phyloP scores from a whole-genome alignment of 345 rosid genomes.

The Gossypium stocksii region DNA sequence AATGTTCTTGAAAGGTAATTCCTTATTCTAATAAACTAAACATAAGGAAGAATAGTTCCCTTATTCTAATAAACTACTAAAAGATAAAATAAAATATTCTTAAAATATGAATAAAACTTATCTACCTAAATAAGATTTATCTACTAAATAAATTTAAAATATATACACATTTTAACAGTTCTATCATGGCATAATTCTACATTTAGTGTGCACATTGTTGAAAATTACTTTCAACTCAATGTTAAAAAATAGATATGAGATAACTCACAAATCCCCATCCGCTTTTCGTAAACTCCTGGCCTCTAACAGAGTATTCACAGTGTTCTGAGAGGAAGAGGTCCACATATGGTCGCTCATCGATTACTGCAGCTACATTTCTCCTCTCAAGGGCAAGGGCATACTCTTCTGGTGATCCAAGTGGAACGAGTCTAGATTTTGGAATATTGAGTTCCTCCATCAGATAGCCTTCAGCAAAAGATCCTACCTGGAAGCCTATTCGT shows the following conservation, averaged over 20 bases:
- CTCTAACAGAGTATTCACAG: slow-evolving; percentile 70
- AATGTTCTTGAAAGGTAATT: too few relatives aligned
- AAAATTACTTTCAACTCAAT: neutral
- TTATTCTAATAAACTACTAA: too few relatives aligned
- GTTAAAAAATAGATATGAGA: slow-evolving; percentile 11
- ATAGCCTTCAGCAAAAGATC: slow-evolving; percentile 80
- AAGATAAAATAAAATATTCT: too few relatives aligned
- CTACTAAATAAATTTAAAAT: too few relatives aligned
- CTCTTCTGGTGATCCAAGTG: slow-evolving; percentile 81
- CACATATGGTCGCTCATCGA: slow-evolving; percentile 76
- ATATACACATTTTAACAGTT: too few relatives aligned
- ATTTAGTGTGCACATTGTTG: neutral
- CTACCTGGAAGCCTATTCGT: slow-evolving; percentile 67
- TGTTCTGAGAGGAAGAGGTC: slow-evolving; percentile 69
- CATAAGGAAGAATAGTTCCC: too few relatives aligned
- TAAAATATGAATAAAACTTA: too few relatives aligned
- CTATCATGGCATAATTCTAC: neutral
- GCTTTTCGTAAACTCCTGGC: slow-evolving; percentile 74
- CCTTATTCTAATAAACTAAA: too few relatives aligned
- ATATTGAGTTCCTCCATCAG: slow-evolving; percentile 69
- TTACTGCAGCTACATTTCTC: slow-evolving; percentile 74
- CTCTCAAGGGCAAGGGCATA: slow-evolving; percentile 64
- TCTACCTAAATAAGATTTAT: too few relatives aligned
- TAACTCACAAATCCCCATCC: slow-evolving; percentile 95
- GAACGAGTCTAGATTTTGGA: slow-evolving; percentile 65